Percentiles rank a stretch among this genome's conserved stretches.
Evolutionary conservation across 176 grass and related monocot genomes (phyloP).

Genomic region (Juncus effusus): DNA sequence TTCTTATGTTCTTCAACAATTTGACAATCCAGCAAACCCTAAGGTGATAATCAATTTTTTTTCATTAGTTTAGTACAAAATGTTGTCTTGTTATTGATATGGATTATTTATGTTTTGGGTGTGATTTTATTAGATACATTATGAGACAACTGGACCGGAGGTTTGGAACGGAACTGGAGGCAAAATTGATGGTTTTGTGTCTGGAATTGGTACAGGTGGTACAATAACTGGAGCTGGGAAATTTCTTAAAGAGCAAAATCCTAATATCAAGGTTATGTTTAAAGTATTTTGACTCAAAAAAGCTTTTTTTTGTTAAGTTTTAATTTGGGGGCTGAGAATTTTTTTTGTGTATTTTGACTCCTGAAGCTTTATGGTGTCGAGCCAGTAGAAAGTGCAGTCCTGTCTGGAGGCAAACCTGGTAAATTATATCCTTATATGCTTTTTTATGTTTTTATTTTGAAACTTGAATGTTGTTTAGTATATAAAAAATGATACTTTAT

Average conservation of each 20-base stretch:
- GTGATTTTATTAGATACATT: constrained; percentile 69
- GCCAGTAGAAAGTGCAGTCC: constrained; percentile 70
- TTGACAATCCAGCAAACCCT: constrained; percentile 86
- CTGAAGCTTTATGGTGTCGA: constrained; percentile 79
- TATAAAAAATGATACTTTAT: background rate
- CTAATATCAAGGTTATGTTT: constrained; percentile 57
- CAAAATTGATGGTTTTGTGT: constrained; percentile 61
- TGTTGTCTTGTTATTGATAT: background rate
- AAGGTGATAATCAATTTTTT: constrained; percentile 38
- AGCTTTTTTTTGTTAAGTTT: constrained; percentile 5
- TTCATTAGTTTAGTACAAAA: too few species aligned
- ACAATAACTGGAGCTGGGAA: constrained; percentile 67
- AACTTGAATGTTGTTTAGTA: background rate
- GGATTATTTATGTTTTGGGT: constrained; percentile 29
- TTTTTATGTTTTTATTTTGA: background rate
- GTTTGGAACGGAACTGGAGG: constrained; percentile 76
- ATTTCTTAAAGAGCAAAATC: constrained; percentile 70
- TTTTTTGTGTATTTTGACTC: constrained; percentile 14
- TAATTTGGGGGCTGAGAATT: constrained; percentile 8
- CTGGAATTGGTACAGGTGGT: constrained; percentile 92
- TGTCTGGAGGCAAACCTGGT: constrained; percentile 88
- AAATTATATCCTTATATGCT: constrained; percentile 20
- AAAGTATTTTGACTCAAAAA: constrained; percentile 42
- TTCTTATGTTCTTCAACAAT: constrained; percentile 81
- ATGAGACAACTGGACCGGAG: constrained; percentile 93